Evolutionary conservation across 371 early-diverging fungal genomes (phyloP), one percentile per base, ranked within the genome.

Genomic region (Choanephora cucurbitarum): DNA sequence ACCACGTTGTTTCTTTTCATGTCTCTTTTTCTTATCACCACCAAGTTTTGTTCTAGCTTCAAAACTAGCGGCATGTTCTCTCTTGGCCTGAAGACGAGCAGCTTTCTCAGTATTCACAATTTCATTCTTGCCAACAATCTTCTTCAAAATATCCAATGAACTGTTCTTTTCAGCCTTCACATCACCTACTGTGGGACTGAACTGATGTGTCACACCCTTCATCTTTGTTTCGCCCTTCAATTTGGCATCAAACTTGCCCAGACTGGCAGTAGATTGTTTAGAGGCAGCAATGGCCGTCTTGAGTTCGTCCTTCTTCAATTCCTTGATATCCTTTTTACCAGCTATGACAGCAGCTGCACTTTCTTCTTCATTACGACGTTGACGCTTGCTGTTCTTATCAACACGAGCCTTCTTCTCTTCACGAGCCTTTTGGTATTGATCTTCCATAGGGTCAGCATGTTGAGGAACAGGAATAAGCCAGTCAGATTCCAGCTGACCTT

Each of bases 401-500:
- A 96, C 77, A 21, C 94, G 86, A 56, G 81, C 92, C 75, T 89
- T 89, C 86, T 96, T 96, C 51, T 86, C 96, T 17, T 85, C 87
- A 41, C 86, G 70, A 28, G 65, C 64, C 58, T 85, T 87, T 52
- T 80, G 85, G 72, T 88, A 94, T 71, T 89, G 87, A 76, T 98
- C 96, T 52, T 88, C 88, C 75, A 86, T 88, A 17, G 89, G 93
- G 75, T 96, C 93, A 42, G 72, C 80, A 50, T 86, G 81, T 34
- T 83, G 78, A 24, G 93, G 91, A 3, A 97, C 95, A 72, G 96
- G 96, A 44, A 94, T 85, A 54, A 96, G 62, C 96, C 98, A 98
- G 70, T 93, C 93, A 52, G 84, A 63, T 37, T 74, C 62, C 41
- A 73, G 52, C 58, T 89, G 88, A 46, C 90, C 88, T 33, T 60